These are phyloP conservation scores for Raffaelea arxii DNA, from an alignment of 2,329 filamentous ascomycete species.

Conservation along the genomic window DNA sequence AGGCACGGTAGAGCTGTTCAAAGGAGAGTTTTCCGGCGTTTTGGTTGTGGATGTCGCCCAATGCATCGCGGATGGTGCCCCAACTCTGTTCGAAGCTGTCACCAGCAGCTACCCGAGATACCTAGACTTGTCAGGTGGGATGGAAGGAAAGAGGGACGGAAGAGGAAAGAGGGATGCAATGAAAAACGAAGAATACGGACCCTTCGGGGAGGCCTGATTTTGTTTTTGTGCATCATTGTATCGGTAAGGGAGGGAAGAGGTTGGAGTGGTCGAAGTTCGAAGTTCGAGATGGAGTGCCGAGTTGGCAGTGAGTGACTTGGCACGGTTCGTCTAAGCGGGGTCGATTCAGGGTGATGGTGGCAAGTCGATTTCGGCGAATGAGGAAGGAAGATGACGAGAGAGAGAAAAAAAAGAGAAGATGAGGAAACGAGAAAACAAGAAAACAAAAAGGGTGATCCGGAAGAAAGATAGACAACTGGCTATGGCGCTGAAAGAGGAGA, in stretches of 20 bases:
- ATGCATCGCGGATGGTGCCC: constrained; percentile 64
- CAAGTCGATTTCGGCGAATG: too few relatives aligned
- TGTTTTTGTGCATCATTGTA: constrained; percentile 24
- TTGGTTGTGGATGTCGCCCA: constrained; percentile 83
- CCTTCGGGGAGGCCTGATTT: constrained; percentile 57
- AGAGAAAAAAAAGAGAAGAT: background rate
- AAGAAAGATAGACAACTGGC: background rate
- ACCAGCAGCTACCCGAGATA: constrained; percentile 30
- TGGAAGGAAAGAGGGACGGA: background rate
- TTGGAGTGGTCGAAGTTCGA: too few relatives aligned
- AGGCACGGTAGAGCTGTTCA: constrained; percentile 87
- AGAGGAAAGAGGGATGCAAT: background rate
- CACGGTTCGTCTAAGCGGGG: background rate
- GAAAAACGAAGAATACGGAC: constrained; percentile 28
- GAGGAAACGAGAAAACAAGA: background rate
- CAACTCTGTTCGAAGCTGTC: constrained; percentile 83
- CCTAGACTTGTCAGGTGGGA: constrained; percentile 2
- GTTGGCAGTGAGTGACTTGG: background rate
- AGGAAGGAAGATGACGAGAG: background rate
- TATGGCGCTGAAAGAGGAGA: too few relatives aligned
- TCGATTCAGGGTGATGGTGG: too few relatives aligned
- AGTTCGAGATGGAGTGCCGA: background rate
- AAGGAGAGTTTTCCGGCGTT: constrained; percentile 87
- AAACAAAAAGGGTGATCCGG: background rate
- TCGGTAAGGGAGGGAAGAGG: background rate